phyloP scores from a whole-genome alignment of 306 rosid genomes.

The Acacia crassicarpa region DNA sequence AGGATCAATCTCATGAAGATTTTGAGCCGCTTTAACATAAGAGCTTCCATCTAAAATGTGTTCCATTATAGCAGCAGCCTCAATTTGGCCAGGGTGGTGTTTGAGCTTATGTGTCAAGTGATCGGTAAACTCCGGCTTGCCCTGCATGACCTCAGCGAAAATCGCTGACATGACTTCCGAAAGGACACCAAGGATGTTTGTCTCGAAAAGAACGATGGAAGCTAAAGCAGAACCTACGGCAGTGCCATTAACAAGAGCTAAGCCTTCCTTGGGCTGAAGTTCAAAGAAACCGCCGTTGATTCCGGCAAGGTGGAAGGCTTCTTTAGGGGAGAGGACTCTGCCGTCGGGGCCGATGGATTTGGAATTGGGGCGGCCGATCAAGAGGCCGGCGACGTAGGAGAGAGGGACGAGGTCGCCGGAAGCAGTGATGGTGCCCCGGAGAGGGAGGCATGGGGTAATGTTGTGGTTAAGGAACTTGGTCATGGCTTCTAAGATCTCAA shows the following conservation, averaged over 20 bases:
- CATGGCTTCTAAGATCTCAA: conserved; percentile 79
- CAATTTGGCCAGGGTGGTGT: conserved; percentile 98
- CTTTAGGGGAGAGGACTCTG: conserved; percentile 47
- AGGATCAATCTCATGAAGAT: conserved; percentile 71
- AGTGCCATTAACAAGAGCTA: conserved; percentile 89
- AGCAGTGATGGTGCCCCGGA: conserved; percentile 79
- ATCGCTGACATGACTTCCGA: conserved; percentile 70
- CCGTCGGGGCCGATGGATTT: conserved; percentile 76
- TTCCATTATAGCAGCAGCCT: conserved; percentile 97
- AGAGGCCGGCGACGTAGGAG: conserved; percentile 80
- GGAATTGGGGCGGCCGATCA: conserved; percentile 77
- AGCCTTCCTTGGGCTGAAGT: conserved; percentile 87
- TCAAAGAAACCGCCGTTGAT: conserved; percentile 71
- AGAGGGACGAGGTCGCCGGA: conserved; percentile 91
- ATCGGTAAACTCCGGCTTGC: conserved; percentile 85
- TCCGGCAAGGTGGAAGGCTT: conserved; percentile 70
- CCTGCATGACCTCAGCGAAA: conserved; percentile 91
- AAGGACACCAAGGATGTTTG: conserved; percentile 62
- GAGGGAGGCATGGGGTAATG: conserved; percentile 81
- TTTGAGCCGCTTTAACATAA: conserved; percentile 66
- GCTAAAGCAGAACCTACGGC: conserved; percentile 96
- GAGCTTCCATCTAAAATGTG: conserved; percentile 87
- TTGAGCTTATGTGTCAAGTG: conserved; percentile 85
- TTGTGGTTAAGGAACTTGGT: conserved; percentile 68
- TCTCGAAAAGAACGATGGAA: conserved; percentile 75